Evolutionary conservation across 176 grass and related monocot species (phyloP), one percentile per base, ranked within the genome.

Genomic region (Carex pumila): DNA sequence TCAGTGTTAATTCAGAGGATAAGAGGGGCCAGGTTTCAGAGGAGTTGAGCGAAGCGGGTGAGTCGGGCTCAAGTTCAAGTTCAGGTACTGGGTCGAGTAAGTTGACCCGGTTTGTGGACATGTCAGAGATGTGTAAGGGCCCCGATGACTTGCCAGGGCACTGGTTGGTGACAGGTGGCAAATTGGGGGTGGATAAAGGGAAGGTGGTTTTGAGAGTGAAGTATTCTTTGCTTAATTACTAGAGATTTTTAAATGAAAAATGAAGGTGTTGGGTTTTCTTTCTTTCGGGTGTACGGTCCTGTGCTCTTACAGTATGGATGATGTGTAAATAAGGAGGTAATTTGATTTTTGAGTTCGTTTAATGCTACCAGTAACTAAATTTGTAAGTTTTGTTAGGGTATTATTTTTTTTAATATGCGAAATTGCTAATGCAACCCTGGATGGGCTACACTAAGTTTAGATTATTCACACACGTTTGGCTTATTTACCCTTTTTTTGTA

Each of bases 111-210:
- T 85, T 89, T 70, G 92, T 91, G 77, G 92, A 94, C 56, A 87
- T 86, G 89, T 88, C 84, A 0, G 92, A 94, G 89, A 63, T 89
- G 89, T 84, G 66, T 52, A 91, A 89, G 81, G 89, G 87, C 2
- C 92, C 92, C 1, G 86, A 94, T 4, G 91, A 92, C 70, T 60
- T 79, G n/a, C 92, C 89, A 0, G 92, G 89, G 45, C 92, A 94
- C 85, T 94, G 92, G 92, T 57, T 94, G 78, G 87, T 94, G 85
- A 91, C 89, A 1, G 92, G 92, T 18, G 92, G 86, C 39, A 94
- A 94, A 89, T 75, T 76, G 9, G 71, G 71, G 71, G 71, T 76
- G 22, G 87, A 94, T 25, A 87, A 85, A 87, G 92, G 92, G 12
- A 91, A 62, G 83, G 83, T 94, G 82, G 87, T 91, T 65, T 75